phyloP scores from a whole-genome alignment of 768 basidiomycete species.

The Steccherinum ochraceum region DNA sequence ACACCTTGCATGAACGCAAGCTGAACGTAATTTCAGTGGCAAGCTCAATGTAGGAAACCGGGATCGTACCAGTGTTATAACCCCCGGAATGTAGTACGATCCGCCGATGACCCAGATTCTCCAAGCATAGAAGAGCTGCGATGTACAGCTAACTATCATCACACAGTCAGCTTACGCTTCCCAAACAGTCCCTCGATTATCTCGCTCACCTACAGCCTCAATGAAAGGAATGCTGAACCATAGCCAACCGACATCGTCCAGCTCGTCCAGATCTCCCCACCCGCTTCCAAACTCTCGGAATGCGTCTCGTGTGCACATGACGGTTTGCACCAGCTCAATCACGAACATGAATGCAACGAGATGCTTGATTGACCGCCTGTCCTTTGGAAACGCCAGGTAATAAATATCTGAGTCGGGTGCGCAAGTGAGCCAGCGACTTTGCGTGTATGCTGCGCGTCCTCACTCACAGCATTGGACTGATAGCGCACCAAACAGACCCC shows the following conservation, averaged over 20 bases:
- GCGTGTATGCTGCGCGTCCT: background rate
- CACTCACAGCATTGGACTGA: slow-evolving; percentile 20
- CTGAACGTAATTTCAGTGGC: background rate
- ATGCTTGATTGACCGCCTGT: slow-evolving; percentile 15
- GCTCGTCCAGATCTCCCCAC: slow-evolving; percentile 20
- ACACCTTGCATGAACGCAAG: slow-evolving; percentile 1
- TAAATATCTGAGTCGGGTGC: slow-evolving; percentile 18
- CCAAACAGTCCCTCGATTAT: background rate
- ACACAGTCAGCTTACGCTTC: background rate
- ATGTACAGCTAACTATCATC: slow-evolving; percentile 1
- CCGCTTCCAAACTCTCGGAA: slow-evolving; percentile 21
- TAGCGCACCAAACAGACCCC: slow-evolving; percentile 4
- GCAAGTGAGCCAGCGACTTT: background rate
- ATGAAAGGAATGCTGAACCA: slow-evolving; percentile 23
- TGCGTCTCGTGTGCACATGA: slow-evolving; percentile 16
- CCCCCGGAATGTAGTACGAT: background rate
- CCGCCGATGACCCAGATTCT: slow-evolving; percentile 2
- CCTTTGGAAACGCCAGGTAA: slow-evolving; percentile 23
- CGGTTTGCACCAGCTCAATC: slow-evolving; percentile 11
- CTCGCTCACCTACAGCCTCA: background rate
- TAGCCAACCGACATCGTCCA: slow-evolving; percentile 15
- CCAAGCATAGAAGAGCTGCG: slow-evolving; percentile 7
- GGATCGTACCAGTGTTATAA: slow-evolving; percentile 1
- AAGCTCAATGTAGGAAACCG: background rate
- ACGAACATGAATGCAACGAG: slow-evolving; percentile 13